Conservation (phyloP, 192 early-diverging fungal species). For the Allomyces macrogynus region DNA sequence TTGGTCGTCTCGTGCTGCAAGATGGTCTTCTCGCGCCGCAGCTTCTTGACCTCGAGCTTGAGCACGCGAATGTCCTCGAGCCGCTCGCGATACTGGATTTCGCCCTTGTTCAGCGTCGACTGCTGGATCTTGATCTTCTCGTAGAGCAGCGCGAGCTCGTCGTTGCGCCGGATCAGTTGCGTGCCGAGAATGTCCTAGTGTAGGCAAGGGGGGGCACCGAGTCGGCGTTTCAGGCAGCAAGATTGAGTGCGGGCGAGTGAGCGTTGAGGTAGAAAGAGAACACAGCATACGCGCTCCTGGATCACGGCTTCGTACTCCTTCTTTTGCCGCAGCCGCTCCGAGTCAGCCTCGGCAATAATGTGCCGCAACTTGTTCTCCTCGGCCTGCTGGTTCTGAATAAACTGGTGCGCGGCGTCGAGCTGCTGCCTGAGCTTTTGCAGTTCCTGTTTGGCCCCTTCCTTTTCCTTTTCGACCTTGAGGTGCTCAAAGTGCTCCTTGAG, state of each 20-base stretch:
- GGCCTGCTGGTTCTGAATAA: slow-evolving; percentile 30
- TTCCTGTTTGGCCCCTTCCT: slow-evolving; percentile 24
- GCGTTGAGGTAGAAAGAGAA: neutral
- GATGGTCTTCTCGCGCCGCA: slow-evolving; percentile 34
- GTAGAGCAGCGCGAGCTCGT: slow-evolving; percentile 35
- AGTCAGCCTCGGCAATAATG: slow-evolving; percentile 29
- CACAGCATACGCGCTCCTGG: slow-evolving; percentile 25
- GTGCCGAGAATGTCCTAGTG: slow-evolving; percentile 35
- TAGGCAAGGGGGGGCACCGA: neutral
- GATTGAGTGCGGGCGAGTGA: too few relatives aligned
- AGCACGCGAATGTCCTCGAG: slow-evolving; percentile 41
- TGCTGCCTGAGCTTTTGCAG: slow-evolving; percentile 33
- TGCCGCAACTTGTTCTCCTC: slow-evolving; percentile 37
- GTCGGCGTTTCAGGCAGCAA: too few relatives aligned
- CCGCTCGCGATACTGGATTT: slow-evolving; percentile 36
- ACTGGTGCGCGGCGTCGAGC: slow-evolving; percentile 22
- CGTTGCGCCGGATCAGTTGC: slow-evolving; percentile 33
- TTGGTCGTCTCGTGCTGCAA: slow-evolving; percentile 36
- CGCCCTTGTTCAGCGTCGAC: slow-evolving; percentile 37
- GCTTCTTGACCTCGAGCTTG: slow-evolving; percentile 34
- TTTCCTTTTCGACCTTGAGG: slow-evolving; percentile 38
- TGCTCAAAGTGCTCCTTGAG: slow-evolving; percentile 38
- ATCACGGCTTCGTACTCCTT: slow-evolving; percentile 36
- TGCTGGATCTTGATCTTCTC: slow-evolving; percentile 44
- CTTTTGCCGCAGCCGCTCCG: slow-evolving; percentile 27